Conservation (phyloP, 495 filamentous ascomycete species). For the Daldinia grandis region DNA sequence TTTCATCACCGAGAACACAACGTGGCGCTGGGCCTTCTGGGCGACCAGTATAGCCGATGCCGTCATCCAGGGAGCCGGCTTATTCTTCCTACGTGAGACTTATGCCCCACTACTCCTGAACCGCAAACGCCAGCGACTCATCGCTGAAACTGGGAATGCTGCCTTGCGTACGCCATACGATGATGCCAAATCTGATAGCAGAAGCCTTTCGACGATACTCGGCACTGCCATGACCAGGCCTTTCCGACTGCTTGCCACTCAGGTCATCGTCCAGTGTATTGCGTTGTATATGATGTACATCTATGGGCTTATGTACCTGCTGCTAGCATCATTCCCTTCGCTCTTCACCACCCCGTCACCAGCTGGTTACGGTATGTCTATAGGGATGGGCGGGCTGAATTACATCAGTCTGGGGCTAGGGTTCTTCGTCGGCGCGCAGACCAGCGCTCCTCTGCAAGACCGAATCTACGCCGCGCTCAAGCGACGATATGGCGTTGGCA, state of each 20-base stretch:
- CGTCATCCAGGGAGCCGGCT: conserved; percentile 67
- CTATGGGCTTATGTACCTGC: conserved; percentile 77
- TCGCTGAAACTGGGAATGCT: conserved; percentile 70
- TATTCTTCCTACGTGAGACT: conserved; percentile 76
- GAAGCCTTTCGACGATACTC: conserved; percentile 52
- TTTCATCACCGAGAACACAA: conserved; percentile 73
- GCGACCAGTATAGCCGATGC: conserved; percentile 68
- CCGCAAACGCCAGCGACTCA: conserved; percentile 63
- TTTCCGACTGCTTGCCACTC: conserved; percentile 66
- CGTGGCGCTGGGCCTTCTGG: conserved; percentile 77
- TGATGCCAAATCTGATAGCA: conserved; percentile 44
- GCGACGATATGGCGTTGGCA: conserved; percentile 59
- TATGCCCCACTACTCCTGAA: conserved; percentile 71
- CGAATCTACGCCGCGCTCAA: conserved; percentile 69
- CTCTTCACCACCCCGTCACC: conserved; percentile 61
- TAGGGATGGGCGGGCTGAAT: conserved; percentile 71
- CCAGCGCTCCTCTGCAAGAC: conserved; percentile 70
- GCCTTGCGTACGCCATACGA: conserved; percentile 72
- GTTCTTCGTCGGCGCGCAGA: conserved; percentile 71
- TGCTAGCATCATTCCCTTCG: conserved; percentile 71
- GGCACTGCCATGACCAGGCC: conserved; percentile 60
- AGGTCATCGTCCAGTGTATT: conserved; percentile 66
- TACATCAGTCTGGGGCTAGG: conserved; percentile 75
- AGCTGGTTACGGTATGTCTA: conserved; percentile 64
- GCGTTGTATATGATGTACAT: conserved; percentile 63